These are phyloP conservation scores for Aristolochia fimbriata DNA, from an alignment of 164 flowering plant species.

Conservation along the genomic window DNA sequence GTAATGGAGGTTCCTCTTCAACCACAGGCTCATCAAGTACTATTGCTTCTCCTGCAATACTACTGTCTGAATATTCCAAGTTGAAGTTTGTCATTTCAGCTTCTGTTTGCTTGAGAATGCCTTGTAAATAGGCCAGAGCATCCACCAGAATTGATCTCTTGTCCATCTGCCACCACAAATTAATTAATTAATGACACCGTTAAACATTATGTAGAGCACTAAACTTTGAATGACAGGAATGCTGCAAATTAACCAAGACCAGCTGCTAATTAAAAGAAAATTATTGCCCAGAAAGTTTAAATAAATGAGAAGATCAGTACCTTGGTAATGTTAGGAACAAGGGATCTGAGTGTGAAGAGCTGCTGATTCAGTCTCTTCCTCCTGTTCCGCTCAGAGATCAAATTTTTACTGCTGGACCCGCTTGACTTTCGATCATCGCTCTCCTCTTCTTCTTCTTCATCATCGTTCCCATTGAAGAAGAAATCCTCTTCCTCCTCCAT, in stretches of 20 bases:
- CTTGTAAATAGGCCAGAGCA: constrained; percentile 10
- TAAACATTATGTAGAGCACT: too few species aligned
- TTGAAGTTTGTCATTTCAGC: not conserved
- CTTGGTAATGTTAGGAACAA: constrained; percentile 25
- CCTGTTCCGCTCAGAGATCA: constrained; percentile 23
- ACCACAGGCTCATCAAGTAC: not conserved
- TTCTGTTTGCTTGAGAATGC: constrained; percentile 13
- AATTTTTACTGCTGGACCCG: constrained; percentile 7
- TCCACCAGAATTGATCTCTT: constrained; percentile 17
- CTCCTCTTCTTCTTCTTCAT: constrained; percentile 6
- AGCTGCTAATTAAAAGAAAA: too few species aligned
- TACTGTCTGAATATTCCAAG: not conserved
- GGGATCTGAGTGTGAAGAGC: constrained; percentile 17
- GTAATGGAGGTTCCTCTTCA: not conserved
- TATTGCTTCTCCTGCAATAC: not conserved
- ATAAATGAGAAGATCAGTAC: constrained; percentile 3
- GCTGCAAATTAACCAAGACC: too few species aligned
- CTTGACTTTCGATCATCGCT: constrained; percentile 5
- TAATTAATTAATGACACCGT: too few species aligned
- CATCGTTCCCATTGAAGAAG: not conserved
- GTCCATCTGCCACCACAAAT: constrained; percentile 11
- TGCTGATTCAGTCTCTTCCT: constrained; percentile 22
- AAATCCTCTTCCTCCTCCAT: not conserved
- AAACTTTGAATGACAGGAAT: too few species aligned
- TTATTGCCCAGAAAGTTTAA: too few species aligned